Conservation (phyloP, 495 filamentous ascomycete species). For the Penicillium angulare region DNA sequence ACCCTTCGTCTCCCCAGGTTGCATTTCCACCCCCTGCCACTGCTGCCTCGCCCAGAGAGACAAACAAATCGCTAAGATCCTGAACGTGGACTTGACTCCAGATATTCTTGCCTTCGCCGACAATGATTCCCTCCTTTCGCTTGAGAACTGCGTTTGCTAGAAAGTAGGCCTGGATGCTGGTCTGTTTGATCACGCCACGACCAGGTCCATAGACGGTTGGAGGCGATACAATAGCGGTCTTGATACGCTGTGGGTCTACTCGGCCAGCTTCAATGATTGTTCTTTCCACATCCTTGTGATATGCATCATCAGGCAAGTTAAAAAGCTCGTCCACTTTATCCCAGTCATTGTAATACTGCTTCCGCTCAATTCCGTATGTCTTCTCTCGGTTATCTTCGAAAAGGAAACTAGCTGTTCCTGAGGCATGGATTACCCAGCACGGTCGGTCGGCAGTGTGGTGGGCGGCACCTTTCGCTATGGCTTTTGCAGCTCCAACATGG, state of each 20-base stretch:
- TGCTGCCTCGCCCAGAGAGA: not conserved
- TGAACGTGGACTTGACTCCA: not conserved
- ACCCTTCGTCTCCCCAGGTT: not conserved
- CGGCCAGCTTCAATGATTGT: not conserved
- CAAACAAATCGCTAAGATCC: not conserved
- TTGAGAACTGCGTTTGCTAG: not conserved
- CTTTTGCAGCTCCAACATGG: not conserved
- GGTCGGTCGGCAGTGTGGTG: not conserved
- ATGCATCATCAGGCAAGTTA: not conserved
- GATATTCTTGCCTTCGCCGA: not conserved
- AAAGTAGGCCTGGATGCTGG: not conserved
- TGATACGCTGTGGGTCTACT: not conserved
- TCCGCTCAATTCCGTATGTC: not conserved
- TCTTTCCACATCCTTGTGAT: not conserved
- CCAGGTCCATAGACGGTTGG: not conserved
- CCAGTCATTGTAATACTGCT: not conserved
- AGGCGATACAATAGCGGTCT: not conserved
- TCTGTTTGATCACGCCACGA: not conserved
- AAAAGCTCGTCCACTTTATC: not conserved
- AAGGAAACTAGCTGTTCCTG: not conserved
- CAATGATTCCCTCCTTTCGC: not conserved
- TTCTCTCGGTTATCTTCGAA: not conserved
- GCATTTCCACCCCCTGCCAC: not conserved
- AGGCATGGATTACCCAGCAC: not conserved
- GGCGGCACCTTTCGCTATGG: not conserved